Evolutionary conservation across 2,329 filamentous ascomycete genomes (phyloP).

Genomic region (Fusarium sp.): DNA sequence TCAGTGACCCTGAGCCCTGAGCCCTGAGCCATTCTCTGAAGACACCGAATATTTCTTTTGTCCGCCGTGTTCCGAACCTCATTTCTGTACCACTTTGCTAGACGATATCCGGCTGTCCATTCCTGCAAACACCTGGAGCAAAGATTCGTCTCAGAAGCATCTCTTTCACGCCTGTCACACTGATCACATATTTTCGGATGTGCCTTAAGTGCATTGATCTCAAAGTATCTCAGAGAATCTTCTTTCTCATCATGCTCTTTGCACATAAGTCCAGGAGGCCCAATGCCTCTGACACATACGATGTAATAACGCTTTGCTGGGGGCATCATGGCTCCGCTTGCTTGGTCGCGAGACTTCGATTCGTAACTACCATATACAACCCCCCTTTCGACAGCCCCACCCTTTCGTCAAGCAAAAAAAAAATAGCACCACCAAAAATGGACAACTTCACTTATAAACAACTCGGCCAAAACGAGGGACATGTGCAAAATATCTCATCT

Average conservation of each 20-base stretch:
- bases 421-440: too few relatives aligned
- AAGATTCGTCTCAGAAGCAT: background rate
- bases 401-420: too few relatives aligned
- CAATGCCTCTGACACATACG: background rate
- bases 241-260: too few relatives aligned
- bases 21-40: background rate
- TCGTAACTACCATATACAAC: too few relatives aligned
- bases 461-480: too few relatives aligned
- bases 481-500: too few relatives aligned
- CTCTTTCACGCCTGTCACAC: rapidly evolving
- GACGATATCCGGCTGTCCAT: background rate
- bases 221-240: background rate
- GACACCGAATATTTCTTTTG: background rate
- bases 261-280: background rate
- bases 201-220: too few relatives aligned
- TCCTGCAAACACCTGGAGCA: background rate
- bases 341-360: background rate
- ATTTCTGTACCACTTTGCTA: background rate
- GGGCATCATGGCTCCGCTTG: background rate
- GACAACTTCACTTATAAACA: too few relatives aligned
- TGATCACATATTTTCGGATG: rapidly evolving
- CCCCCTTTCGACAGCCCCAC: too few relatives aligned
- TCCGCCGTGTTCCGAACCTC: too few relatives aligned
- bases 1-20: rapidly evolving
- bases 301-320: background rate